Percentiles rank a stretch among this genome's conserved stretches.
These are phyloP conservation scores for Neurospora sp. DNA, from an alignment of 495 filamentous ascomycete genomes.

Conservation along the genomic window DNA sequence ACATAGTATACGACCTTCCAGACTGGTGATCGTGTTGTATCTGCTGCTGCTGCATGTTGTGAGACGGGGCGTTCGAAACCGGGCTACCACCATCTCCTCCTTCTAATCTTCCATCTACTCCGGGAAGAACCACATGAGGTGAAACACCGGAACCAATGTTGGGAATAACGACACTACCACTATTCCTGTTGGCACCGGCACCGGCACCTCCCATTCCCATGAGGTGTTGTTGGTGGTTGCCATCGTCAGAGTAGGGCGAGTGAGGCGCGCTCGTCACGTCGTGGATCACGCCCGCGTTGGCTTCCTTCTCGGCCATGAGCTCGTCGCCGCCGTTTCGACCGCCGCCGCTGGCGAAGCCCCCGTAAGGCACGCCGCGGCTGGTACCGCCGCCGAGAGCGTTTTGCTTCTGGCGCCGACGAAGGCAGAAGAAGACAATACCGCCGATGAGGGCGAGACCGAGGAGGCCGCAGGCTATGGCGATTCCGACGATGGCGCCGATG, in stretches of 20 bases:
- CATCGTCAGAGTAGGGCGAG: slow-evolving; percentile 31
- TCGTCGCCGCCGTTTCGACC: slow-evolving; percentile 17
- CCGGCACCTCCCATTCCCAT: neutral
- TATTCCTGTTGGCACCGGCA: neutral
- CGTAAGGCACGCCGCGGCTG: slow-evolving; percentile 3
- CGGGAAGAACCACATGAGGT: neutral
- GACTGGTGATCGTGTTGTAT: slow-evolving; percentile 3
- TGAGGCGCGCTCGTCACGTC: slow-evolving; percentile 20
- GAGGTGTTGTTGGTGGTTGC: neutral
- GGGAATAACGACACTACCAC: neutral
- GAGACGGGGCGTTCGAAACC: neutral
- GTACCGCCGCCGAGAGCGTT: neutral
- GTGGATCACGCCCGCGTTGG: slow-evolving; percentile 11
- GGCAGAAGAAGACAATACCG: slow-evolving; percentile 23
- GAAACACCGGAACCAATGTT: neutral
- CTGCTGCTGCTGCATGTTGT: slow-evolving; percentile 1
- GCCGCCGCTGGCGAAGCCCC: slow-evolving; percentile 10
- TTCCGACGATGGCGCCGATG: slow-evolving; percentile 30
- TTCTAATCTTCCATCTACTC: neutral
- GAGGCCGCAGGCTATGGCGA: slow-evolving; percentile 29
- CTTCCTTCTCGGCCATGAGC: slow-evolving; percentile 35
- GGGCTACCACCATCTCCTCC: neutral
- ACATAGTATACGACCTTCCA: slow-evolving; percentile 24
- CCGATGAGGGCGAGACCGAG: slow-evolving; percentile 25
- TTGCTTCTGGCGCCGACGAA: slow-evolving; percentile 20